These are phyloP conservation scores for Jaenimonas drosophilae DNA, from an alignment of 208 protist genomes.

Conservation along the genomic window DNA sequence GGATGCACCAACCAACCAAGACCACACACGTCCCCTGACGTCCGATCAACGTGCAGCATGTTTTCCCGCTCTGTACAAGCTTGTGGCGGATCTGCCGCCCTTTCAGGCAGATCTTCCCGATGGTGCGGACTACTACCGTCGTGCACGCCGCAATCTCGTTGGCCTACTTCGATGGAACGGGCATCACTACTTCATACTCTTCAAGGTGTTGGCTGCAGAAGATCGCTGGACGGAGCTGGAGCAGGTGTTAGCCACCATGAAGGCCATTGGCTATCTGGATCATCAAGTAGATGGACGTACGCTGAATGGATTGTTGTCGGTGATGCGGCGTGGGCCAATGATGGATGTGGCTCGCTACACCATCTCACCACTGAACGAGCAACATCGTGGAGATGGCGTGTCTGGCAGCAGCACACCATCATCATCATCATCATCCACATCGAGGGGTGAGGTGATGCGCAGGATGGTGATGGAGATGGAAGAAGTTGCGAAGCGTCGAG, in stretches of 20 bases:
- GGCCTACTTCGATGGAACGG: slow-evolving; percentile 64
- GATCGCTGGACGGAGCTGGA: slow-evolving; percentile 34
- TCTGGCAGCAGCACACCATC: background rate
- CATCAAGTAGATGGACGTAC: slow-evolving; percentile 42
- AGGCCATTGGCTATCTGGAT: slow-evolving; percentile 49
- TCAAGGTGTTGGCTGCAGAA: slow-evolving; percentile 46
- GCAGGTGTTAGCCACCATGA: slow-evolving; percentile 59
- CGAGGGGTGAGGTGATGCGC: background rate
- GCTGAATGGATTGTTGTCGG: slow-evolving; percentile 41
- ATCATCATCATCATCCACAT: background rate
- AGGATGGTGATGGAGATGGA: slow-evolving; percentile 39
- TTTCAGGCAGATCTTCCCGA: no score
- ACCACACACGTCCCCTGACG: no score
- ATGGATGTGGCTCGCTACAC: background rate
- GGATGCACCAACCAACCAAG: background rate
- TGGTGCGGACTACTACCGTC: background rate
- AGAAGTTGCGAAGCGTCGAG: slow-evolving; percentile 19
- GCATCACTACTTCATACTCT: slow-evolving; percentile 54
- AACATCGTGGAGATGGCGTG: background rate
- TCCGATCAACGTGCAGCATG: no score
- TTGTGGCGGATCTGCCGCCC: background rate
- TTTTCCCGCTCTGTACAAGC: background rate
- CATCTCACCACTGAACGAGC: background rate
- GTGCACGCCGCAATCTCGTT: slow-evolving; percentile 3
- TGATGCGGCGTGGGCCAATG: slow-evolving; percentile 10